Conservation (phyloP, 768 basidiomycete genomes). For the Myochromella boudieri region DNA sequence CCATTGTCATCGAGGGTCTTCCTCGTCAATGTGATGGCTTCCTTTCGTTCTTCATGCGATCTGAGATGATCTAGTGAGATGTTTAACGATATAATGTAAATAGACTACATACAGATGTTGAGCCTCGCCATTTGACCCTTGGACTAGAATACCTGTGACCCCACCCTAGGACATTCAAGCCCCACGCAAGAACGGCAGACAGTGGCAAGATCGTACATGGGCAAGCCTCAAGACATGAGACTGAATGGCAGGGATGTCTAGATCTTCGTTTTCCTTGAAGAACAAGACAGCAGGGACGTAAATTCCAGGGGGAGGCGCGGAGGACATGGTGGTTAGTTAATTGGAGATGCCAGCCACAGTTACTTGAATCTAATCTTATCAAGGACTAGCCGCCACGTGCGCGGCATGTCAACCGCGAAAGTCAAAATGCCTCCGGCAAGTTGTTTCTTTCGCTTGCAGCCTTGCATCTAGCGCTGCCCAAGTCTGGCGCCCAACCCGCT, state of each 20-base stretch:
- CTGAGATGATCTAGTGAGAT: conserved; percentile 18
- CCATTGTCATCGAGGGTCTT: conserved; percentile 73
- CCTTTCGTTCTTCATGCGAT: conserved; percentile 68
- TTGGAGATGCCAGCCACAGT: not conserved
- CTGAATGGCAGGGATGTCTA: conserved; percentile 66
- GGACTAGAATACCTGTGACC: conserved; percentile 69
- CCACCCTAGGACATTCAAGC: conserved; percentile 51
- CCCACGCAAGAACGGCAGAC: conserved; percentile 8
- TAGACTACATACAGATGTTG: conserved; percentile 52
- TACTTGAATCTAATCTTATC: conserved; percentile 22
- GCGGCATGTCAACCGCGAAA: conserved; percentile 9
- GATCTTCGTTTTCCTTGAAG: conserved; percentile 65
- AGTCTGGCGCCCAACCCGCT: no score
- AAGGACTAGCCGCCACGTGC: conserved; percentile 5
- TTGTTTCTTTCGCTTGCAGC: not conserved
- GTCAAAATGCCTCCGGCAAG: conserved; percentile 3
- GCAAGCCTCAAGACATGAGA: conserved; percentile 76
- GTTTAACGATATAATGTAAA: not conserved
- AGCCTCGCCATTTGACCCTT: conserved; percentile 77
- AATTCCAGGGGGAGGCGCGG: conserved; percentile 62
- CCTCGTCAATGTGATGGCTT: conserved; percentile 62
- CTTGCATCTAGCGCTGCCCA: not conserved
- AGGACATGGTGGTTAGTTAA: conserved; percentile 17
- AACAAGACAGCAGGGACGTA: conserved; percentile 82
- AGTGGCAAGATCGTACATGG: conserved; percentile 40